Conservation (phyloP, 768 basidiomycete species). For the Rhodotorula sphaerocarpa region DNA sequence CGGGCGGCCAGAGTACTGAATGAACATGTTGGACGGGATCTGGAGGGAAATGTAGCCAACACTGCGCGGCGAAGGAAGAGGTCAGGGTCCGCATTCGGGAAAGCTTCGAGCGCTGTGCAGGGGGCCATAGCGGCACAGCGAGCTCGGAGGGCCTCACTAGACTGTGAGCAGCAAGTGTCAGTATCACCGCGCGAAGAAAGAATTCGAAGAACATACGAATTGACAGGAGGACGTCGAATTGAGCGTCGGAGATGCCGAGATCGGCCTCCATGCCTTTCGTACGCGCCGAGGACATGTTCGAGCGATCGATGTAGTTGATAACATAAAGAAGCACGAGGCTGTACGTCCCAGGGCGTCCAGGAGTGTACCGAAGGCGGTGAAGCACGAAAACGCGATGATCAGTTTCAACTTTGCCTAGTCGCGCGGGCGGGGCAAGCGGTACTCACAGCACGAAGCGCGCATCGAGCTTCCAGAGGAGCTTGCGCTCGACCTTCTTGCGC, state of each 20-base stretch:
- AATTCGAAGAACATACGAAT: conserved; percentile 11
- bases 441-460: conserved; percentile 40
- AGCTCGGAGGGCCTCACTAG: too few species aligned
- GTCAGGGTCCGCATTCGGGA: not conserved
- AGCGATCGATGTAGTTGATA: conserved; percentile 34
- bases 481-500: conserved; percentile 39
- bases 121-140: too few species aligned
- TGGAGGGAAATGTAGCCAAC: conserved; percentile 30
- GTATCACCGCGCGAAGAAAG: too few species aligned
- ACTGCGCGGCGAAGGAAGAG: conserved; percentile 18
- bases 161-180: too few species aligned
- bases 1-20: conserved; percentile 40
- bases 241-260: conserved; percentile 36
- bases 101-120: not conserved
- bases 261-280: conserved; percentile 40
- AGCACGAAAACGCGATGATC: not conserved
- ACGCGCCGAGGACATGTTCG: conserved; percentile 37
- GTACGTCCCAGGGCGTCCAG: not conserved
- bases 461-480: conserved; percentile 43
- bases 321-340: conserved; percentile 14
- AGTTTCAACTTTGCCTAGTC: too few species aligned
- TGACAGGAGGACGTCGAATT: conserved; percentile 35
- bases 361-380: not conserved
- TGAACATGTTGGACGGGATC: conserved; percentile 39
- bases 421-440: too few species aligned